A percentile compares a stretch with the other conserved stretches of the same genome.
Conservation (phyloP, 345 rosid species). For the Salix udensis region DNA sequence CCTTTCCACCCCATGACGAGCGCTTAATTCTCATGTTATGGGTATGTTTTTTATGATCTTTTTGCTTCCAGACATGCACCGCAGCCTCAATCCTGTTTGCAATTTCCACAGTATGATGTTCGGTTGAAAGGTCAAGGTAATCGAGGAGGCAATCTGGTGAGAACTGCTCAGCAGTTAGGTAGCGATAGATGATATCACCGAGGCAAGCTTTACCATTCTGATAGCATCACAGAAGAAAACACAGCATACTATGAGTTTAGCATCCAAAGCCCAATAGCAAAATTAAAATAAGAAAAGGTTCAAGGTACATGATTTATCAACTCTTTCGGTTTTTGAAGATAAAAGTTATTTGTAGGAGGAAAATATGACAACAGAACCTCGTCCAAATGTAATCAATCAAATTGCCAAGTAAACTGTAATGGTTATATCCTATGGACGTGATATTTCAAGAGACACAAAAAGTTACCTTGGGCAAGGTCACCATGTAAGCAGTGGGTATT, state of each 20-base stretch:
- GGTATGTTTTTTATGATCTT: conserved; percentile 43
- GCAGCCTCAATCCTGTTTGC: conserved; percentile 86
- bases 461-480: conserved; percentile 80
- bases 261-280: not conserved
- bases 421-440: not conserved
- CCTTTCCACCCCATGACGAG: conserved; percentile 87
- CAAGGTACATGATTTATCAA: not conserved
- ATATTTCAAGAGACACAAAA: not conserved
- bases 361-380: not conserved
- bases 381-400: not conserved
- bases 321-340: not conserved
- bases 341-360: too few relatives aligned
- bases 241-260: not conserved
- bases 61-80: conserved; percentile 73
- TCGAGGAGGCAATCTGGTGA: conserved; percentile 82
- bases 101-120: conserved; percentile 76
- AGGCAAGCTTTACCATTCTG: conserved; percentile 81
- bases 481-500: conserved; percentile 81
- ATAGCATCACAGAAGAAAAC: conserved; percentile 1
- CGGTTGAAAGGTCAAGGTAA: conserved; percentile 82
- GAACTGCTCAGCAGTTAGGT: conserved; percentile 70
- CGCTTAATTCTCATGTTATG: conserved; percentile 43
- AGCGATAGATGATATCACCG: conserved; percentile 76
- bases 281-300: not conserved
- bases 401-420: not conserved